phyloP scores from a whole-genome alignment of 495 filamentous ascomycete species.

The Entonaema liquescens region DNA sequence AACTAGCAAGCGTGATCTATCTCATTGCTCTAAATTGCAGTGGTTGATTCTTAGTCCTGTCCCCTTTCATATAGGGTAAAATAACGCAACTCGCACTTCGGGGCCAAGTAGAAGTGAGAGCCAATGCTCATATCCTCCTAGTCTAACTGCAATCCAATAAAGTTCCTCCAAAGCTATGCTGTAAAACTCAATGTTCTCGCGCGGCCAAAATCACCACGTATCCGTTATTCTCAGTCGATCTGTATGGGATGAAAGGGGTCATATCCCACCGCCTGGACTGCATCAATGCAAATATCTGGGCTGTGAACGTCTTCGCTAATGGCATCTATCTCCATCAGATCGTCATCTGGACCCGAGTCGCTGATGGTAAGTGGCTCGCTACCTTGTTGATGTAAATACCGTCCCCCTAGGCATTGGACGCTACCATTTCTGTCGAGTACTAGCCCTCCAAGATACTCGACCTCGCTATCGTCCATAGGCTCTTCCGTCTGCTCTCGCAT shows the following conservation, averaged over 20 bases:
- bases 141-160: neutral
- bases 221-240: constrained; percentile 15
- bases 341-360: constrained; percentile 24
- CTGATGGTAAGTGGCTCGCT: constrained; percentile 22
- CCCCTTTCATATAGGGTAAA: neutral
- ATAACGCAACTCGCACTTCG: neutral
- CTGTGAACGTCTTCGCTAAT: constrained; percentile 22
- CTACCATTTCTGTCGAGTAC: constrained; percentile 5
- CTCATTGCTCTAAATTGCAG: neutral
- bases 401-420: constrained; percentile 24
- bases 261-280: neutral
- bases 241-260: constrained; percentile 15
- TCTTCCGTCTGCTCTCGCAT: neutral
- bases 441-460: constrained; percentile 33
- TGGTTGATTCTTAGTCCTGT: neutral
- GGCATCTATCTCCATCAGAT: constrained; percentile 28
- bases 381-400: constrained; percentile 3
- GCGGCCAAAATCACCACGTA: neutral
- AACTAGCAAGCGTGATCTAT: neutral
- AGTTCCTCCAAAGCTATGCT: neutral
- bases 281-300: constrained; percentile 12
- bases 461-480: constrained; percentile 12
- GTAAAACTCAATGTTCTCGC: neutral
- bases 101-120: neutral
- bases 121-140: neutral